phyloP scores from a whole-genome alignment of 257 asterid species.

The Henckelia pumila region DNA sequence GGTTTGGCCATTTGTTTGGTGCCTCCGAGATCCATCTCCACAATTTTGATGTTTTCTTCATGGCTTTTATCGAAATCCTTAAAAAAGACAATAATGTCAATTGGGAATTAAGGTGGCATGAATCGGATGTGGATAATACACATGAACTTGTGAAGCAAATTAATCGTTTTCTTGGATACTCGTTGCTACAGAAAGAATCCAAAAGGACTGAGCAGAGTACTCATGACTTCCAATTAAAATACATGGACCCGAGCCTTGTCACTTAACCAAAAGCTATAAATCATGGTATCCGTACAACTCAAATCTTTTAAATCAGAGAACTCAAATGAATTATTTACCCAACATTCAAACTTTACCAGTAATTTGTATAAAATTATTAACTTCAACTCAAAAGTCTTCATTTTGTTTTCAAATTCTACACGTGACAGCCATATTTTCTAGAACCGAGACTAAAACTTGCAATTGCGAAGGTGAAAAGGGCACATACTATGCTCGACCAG shows the following conservation, averaged over 20 bases:
- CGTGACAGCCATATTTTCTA: background rate
- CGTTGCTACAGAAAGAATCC: background rate
- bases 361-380: no score
- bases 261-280: no score
- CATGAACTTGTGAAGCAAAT: background rate
- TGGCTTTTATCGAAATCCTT: slow-evolving; percentile 53
- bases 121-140: no score
- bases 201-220: background rate
- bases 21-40: slow-evolving; percentile 84
- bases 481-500: no score
- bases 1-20: slow-evolving; percentile 47
- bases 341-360: background rate
- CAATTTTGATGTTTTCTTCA: slow-evolving; percentile 89
- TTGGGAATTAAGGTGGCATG: background rate
- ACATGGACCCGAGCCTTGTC: no score
- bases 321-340: no score
- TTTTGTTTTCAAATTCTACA: background rate
- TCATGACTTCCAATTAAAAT: background rate
- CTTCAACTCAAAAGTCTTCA: background rate
- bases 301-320: no score
- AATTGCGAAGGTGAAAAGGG: background rate
- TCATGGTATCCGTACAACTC: no score
- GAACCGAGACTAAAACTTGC: background rate
- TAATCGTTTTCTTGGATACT: background rate
- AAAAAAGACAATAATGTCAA: background rate